Percentiles rank a stretch among this genome's conserved stretches.
phyloP scores from a whole-genome alignment of 2,329 filamentous ascomycete genomes.

The Pseudocercospora fijiensis region DNA sequence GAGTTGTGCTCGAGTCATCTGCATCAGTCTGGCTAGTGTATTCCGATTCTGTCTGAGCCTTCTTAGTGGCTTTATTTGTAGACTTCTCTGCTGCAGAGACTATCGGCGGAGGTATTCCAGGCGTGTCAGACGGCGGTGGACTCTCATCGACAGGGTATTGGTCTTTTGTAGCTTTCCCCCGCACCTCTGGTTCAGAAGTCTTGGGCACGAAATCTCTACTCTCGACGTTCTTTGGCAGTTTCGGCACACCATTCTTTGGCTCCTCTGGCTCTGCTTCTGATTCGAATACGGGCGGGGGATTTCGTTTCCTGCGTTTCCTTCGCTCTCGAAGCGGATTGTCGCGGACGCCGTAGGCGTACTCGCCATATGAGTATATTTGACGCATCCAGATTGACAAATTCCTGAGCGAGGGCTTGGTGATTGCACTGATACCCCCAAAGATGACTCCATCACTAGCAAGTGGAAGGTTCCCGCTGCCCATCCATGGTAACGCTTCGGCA shows the following conservation, averaged over 20 bases:
- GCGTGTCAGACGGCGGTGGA: conserved; percentile 24
- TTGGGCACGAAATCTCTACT: conserved; percentile 18
- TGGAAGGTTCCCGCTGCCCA: conserved; percentile 68
- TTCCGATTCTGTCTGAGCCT: conserved; percentile 35
- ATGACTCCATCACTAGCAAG: conserved; percentile 76
- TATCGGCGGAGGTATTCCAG: conserved; percentile 50
- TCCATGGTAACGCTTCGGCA: conserved; percentile 57
- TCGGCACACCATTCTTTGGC: conserved; percentile 3
- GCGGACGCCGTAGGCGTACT: conserved; percentile 78
- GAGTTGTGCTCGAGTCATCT: conserved; percentile 36
- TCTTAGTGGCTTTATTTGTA: conserved; percentile 44
- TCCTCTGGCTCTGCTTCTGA: conserved; percentile 9
- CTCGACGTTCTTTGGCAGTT: conserved; percentile 12
- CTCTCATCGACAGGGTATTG: conserved; percentile 10
- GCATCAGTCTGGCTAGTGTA: conserved; percentile 11
- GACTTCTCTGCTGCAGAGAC: conserved; percentile 47
- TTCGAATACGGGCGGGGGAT: conserved; percentile 24
- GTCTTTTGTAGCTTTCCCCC: not conserved
- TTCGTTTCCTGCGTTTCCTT: conserved; percentile 47
- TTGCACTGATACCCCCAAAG: conserved; percentile 74
- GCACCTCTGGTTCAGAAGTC: not conserved
- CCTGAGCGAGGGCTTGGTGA: conserved; percentile 69
- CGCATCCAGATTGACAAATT: conserved; percentile 84
- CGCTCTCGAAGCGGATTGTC: conserved; percentile 72
- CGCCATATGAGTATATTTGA: conserved; percentile 79